Evolutionary conservation across 2,329 filamentous ascomycete genomes (phyloP), one percentile per base, ranked within the genome.

Genomic region (Epichloe uncinata): DNA sequence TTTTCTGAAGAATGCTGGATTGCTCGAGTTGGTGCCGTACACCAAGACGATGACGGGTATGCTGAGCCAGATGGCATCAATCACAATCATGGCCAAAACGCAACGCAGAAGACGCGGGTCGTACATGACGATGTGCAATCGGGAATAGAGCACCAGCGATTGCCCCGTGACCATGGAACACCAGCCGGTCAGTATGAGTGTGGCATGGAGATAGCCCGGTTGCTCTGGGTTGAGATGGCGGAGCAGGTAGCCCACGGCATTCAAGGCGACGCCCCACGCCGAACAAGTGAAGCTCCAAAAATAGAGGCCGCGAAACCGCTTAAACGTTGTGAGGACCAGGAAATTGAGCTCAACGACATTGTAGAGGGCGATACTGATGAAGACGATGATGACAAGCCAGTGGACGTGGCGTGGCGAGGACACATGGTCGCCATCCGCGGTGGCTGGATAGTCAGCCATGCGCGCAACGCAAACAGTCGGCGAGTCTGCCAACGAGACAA

Each of bases 81-180:
- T 57, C 45, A 81, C 69, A 51, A 84, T 82, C 73, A 83, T 78
- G 50, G 55, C 66, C 3, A 81, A 66, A 0, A 79, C 72, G 20
- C 68, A 66, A 2, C 68, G 69, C 1, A 82, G 66, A 2, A 73
- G 61, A 2, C 63, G 62, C 22, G 70, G 54, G 65, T 77, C 74
- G 13, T 71, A 71, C 13, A 78, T 66, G 15, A 83, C 70, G 3
- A 84, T 69, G 56, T 82, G 78, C 1, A 83, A 67, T 1, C 80
- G 72, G 1, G 78, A 82, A 63, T 79, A 84, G 1, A 84, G 65
- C 2, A 83, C 79, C 16, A 82, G 57, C 0, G 74, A 74, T 58
- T 82, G 77, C 0, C 79, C 80, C 0, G 77, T 80, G 0, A 82
- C 71, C 75, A 82, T 80, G 1, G 58, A 53, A n/a, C 57, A 60